phyloP scores from a whole-genome alignment of 2,329 filamentous ascomycete genomes.

The Fusarium paranaense region DNA sequence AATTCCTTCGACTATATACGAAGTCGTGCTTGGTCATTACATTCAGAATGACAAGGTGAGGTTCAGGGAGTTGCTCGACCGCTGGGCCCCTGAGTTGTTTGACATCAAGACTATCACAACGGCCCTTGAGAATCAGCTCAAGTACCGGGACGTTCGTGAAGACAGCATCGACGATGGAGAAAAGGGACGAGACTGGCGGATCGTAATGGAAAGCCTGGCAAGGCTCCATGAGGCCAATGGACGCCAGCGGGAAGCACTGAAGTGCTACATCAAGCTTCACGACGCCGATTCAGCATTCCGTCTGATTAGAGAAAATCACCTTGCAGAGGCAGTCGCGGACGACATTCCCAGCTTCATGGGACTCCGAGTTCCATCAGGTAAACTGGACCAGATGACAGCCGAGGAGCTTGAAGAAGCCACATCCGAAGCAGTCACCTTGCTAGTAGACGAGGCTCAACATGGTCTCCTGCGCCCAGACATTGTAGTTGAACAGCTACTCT shows the following conservation, averaged over 20 bases:
- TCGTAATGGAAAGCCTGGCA: constrained; percentile 88
- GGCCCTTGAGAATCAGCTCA: constrained; percentile 84
- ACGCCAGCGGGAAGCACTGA: constrained; percentile 84
- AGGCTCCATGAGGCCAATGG: constrained; percentile 86
- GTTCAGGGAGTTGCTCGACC: constrained; percentile 82
- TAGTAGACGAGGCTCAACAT: constrained; percentile 91
- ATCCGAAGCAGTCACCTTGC: constrained; percentile 83
- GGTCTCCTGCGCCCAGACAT: constrained; percentile 83
- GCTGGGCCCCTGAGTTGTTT: constrained; percentile 88
- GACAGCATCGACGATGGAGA: constrained; percentile 81
- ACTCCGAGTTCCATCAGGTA: constrained; percentile 81
- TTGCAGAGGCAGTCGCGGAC: constrained; percentile 89
- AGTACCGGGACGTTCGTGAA: constrained; percentile 78
- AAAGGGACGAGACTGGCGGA: constrained; percentile 84
- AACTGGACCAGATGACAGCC: constrained; percentile 72
- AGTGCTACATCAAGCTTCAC: constrained; percentile 89
- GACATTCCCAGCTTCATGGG: constrained; percentile 91
- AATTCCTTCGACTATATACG: constrained; percentile 85
- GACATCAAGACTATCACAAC: constrained; percentile 81
- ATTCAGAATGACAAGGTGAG: constrained; percentile 80
- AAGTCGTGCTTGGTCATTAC: constrained; percentile 90
- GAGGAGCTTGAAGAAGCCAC: constrained; percentile 83
- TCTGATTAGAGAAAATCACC: constrained; percentile 86
- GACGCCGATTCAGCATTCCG: constrained; percentile 91
- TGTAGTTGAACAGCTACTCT: constrained; percentile 82